Evolutionary conservation across 2,329 filamentous ascomycete species (phyloP).

Genomic region (Phialophora verrucosa): DNA sequence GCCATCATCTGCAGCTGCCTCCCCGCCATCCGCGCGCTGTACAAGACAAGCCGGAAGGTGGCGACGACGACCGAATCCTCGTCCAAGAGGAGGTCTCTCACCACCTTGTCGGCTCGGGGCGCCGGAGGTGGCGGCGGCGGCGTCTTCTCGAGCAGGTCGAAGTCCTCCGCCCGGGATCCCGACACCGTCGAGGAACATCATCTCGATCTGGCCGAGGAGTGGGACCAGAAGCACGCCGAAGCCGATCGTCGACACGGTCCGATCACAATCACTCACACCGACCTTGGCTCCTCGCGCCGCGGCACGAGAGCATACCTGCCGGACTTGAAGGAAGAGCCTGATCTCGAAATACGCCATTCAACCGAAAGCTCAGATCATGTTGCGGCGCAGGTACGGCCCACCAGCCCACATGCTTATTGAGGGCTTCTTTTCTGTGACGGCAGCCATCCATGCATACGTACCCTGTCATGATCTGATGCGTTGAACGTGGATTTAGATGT

Average conservation of each 20-base stretch:
- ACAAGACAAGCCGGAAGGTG: background rate
- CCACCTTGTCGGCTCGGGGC: background rate
- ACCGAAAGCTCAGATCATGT: background rate
- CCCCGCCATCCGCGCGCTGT: conserved; percentile 3
- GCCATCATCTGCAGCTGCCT: conserved; percentile 4
- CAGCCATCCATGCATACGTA: no score
- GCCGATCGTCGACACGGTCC: background rate
- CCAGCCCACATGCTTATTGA: background rate
- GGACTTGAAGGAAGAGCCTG: background rate
- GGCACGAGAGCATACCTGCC: background rate
- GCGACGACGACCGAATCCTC: background rate
- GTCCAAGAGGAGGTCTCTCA: background rate
- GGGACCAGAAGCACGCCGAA: background rate
- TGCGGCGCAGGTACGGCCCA: background rate
- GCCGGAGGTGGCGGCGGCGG: background rate
- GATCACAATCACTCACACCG: background rate
- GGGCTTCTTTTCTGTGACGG: no score
- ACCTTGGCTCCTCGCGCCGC: background rate
- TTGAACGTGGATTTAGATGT: no score
- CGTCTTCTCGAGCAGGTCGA: background rate
- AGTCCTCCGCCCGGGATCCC: background rate
- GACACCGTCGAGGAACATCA: conserved; percentile 1
- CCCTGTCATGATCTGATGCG: no score
- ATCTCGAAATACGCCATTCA: background rate
- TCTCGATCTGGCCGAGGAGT: conserved; percentile 1